Evolutionary conservation across 1,284 basidiomycete genomes (phyloP), one percentile per base, ranked within the genome.

Genomic region (Marasmius sp.): DNA sequence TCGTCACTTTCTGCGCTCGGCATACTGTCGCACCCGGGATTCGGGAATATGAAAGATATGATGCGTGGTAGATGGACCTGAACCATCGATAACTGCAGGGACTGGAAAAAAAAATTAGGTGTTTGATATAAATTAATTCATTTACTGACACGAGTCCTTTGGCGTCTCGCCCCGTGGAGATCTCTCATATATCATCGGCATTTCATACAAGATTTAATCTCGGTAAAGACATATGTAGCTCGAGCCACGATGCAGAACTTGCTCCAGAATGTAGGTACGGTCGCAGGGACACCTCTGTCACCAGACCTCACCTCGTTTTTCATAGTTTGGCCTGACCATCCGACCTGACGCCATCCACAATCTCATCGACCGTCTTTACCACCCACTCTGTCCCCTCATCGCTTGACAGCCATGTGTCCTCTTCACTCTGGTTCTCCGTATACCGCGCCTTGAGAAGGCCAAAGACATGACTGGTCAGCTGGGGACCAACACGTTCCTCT

Each of bases 331-430:
- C 82, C 74, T 73, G 66, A 65, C 75, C 74, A 66, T 71, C 76
- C 82, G 73, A 50, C 58, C 50, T 61, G 48, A 92, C 84, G 59
- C 85, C 86, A 72, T 93, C 89, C 62, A 89, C 79, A 72, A 94
- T 84, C 66, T 86, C 80, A 77, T 98, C 97, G 43, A 97, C 88
- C 54, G 87, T 90, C 70, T 90, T 86, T 66, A 98, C 79, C 45
- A 97, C 89, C 97, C 97, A 99, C 74, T 90, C 87, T 34, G 92
- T 88, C 38, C 97, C 97, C 74, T 95, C 92, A 72, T 97, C 94
- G 57, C 85, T 92, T 27, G 89, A 83, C 39, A 99, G 84, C 91
- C 93, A 99, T 54, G 82, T 85, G 72, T 93, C 90, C 69, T 95
- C 95, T 68, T 85, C 81, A 64, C 79, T 86, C 69, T 88, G 81